phyloP scores from a whole-genome alignment of 495 filamentous ascomycete genomes.

The Filosporella fistucella region DNA sequence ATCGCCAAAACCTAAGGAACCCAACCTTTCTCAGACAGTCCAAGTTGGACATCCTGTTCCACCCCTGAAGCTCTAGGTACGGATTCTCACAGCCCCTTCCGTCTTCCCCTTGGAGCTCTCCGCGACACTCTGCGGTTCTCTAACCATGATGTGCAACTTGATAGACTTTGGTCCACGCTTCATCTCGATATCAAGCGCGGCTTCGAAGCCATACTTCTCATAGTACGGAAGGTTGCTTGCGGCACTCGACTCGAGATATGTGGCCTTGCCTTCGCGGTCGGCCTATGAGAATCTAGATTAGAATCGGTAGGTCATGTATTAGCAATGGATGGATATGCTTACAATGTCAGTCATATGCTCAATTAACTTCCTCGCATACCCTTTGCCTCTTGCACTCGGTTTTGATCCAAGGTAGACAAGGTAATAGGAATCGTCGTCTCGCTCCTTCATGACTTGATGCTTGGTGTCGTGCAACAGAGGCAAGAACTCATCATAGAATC shows the following conservation, averaged over 20 bases:
- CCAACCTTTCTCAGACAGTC: too few species aligned
- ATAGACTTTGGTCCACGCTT: slow-evolving; percentile 54
- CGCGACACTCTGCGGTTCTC: slow-evolving; percentile 42
- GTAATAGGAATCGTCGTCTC: slow-evolving; percentile 62
- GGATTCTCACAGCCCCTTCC: too few species aligned
- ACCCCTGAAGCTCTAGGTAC: too few species aligned
- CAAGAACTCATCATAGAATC: slow-evolving; percentile 73
- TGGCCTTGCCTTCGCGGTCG: slow-evolving; percentile 55
- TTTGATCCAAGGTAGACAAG: slow-evolving; percentile 76
- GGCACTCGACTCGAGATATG: slow-evolving; percentile 76
- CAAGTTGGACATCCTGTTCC: too few species aligned
- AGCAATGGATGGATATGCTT: slow-evolving; percentile 20
- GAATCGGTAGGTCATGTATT: neutral
- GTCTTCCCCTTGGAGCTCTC: slow-evolving; percentile 9
- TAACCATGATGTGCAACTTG: slow-evolving; percentile 70
- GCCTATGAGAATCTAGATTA: slow-evolving; percentile 39
- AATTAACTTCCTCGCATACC: slow-evolving; percentile 64
- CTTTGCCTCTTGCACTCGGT: slow-evolving; percentile 57
- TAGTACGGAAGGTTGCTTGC: slow-evolving; percentile 63
- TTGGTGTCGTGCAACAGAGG: slow-evolving; percentile 73
- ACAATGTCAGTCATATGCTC: slow-evolving; percentile 60
- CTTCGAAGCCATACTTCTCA: slow-evolving; percentile 62
- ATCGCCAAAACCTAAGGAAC: too few species aligned
- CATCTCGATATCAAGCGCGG: slow-evolving; percentile 53
- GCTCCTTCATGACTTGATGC: slow-evolving; percentile 55